Conservation (phyloP, 1,139 yeast species). For the Yamadazyma pseudoaaseri region DNA sequence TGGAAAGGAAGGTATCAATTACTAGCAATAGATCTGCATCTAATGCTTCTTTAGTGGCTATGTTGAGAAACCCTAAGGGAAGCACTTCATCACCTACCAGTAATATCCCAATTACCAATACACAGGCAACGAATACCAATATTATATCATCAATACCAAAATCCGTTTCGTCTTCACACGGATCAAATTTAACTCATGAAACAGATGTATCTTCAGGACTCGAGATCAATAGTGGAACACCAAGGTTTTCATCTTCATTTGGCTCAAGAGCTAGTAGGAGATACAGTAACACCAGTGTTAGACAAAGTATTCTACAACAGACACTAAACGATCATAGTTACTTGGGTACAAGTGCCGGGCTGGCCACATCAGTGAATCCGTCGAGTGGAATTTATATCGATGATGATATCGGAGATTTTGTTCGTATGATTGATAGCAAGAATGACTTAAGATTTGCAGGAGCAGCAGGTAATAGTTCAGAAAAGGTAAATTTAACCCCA, state of each 20-base stretch:
- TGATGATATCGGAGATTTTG: constrained; percentile 79
- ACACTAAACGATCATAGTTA: constrained; percentile 23
- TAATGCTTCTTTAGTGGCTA: constrained; percentile 54
- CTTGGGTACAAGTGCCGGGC: constrained; percentile 37
- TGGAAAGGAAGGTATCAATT: constrained; percentile 43
- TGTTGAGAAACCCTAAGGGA: constrained; percentile 49
- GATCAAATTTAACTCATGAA: constrained; percentile 23
- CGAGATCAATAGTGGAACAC: constrained; percentile 28
- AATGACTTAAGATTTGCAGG: constrained; percentile 44
- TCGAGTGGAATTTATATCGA: constrained; percentile 49
- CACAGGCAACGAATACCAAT: constrained; percentile 14
- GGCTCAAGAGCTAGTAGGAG: constrained; percentile 52
- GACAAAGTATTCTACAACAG: constrained; percentile 29
- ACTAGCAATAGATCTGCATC: constrained; percentile 53
- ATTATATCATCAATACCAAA: constrained; percentile 30
- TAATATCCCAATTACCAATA: constrained; percentile 25
- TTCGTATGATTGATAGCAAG: constrained; percentile 73
- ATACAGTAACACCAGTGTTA: constrained; percentile 36
- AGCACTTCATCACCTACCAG: constrained; percentile 32
- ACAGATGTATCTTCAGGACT: constrained; percentile 21
- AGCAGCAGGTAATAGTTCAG: constrained; percentile 5
- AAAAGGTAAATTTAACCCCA: constrained; percentile 3
- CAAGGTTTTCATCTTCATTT: constrained; percentile 55
- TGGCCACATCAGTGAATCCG: constrained; percentile 35
- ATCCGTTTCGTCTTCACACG: constrained; percentile 44